Conservation (phyloP, 2,329 filamentous ascomycete species). For the Botrytis aclada region DNA sequence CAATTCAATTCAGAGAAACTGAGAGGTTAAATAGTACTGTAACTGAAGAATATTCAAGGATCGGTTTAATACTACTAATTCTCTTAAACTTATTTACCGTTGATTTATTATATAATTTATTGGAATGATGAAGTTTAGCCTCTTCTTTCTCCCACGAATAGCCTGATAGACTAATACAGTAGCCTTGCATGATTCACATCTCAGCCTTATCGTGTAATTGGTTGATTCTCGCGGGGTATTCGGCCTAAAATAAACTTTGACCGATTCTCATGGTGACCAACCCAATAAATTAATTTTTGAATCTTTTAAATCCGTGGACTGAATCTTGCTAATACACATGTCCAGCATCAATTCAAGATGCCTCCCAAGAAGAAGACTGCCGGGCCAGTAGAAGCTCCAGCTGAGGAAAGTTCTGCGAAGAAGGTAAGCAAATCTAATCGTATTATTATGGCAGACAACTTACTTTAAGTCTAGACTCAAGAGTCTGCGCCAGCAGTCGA, state of each 20-base stretch:
- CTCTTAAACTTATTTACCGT: no score
- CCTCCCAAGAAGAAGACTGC: constrained; percentile 20
- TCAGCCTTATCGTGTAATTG: constrained; percentile 11
- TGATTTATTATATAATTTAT: no score
- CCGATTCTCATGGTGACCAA: neutral
- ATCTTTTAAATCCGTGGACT: constrained; percentile 10
- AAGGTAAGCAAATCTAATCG: neutral
- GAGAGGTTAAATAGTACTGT: no score
- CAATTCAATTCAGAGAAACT: no score
- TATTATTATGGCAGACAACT: neutral
- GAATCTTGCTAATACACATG: neutral
- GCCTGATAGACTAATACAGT: neutral
- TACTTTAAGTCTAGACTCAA: constrained; percentile 7
- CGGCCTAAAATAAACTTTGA: constrained; percentile 16
- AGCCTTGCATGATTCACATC: constrained; percentile 8
- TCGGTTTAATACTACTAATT: no score
- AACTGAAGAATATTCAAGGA: no score
- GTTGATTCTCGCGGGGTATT: constrained; percentile 11
- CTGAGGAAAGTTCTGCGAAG: neutral
- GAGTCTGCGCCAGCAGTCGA: constrained; percentile 6
- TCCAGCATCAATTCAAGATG: constrained; percentile 14
- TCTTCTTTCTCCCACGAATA: neutral
- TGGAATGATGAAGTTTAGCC: no score
- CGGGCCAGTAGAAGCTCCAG: constrained; percentile 14
- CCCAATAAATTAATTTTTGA: constrained; percentile 13